Evolutionary conservation across 345 rosid species (phyloP).

Genomic region (Eucalyptus viminalis): DNA sequence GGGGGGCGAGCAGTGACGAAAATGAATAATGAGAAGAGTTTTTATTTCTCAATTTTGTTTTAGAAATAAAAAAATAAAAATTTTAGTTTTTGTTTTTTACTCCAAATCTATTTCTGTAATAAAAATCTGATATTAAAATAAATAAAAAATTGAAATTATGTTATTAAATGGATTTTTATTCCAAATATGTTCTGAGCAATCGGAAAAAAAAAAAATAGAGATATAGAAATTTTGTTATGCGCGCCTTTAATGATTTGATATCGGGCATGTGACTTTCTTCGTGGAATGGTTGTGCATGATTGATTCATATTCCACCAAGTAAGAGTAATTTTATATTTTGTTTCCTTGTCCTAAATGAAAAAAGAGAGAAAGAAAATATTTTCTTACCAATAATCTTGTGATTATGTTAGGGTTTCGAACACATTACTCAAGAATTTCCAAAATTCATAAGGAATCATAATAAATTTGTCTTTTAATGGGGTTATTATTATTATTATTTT

Average conservation of each 20-base stretch:
- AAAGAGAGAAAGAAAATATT: neutral
- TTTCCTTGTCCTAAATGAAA: accelerated
- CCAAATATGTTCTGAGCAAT: accelerated
- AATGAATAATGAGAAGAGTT: too few species aligned
- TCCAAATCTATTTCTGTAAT: accelerated
- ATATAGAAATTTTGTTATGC: accelerated
- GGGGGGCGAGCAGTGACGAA: too few species aligned
- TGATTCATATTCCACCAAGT: neutral
- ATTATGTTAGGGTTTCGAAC: neutral
- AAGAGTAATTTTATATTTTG: neutral
- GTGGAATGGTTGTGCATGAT: neutral
- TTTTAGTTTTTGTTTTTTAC: accelerated
- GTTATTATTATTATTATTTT: neutral
- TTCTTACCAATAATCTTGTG: neutral
- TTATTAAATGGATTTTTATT: too few species aligned
- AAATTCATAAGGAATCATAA: neutral
- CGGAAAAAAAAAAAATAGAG: accelerated
- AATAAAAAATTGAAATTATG: accelerated
- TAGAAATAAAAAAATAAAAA: accelerated
- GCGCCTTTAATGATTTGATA: accelerated
- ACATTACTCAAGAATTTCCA: neutral
- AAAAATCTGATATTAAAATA: accelerated
- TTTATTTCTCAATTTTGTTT: too few species aligned
- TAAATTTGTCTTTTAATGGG: neutral
- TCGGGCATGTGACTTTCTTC: neutral